These are phyloP conservation scores for Penicillium sp. DNA, from an alignment of 2,329 filamentous ascomycete genomes.

Conservation along the genomic window DNA sequence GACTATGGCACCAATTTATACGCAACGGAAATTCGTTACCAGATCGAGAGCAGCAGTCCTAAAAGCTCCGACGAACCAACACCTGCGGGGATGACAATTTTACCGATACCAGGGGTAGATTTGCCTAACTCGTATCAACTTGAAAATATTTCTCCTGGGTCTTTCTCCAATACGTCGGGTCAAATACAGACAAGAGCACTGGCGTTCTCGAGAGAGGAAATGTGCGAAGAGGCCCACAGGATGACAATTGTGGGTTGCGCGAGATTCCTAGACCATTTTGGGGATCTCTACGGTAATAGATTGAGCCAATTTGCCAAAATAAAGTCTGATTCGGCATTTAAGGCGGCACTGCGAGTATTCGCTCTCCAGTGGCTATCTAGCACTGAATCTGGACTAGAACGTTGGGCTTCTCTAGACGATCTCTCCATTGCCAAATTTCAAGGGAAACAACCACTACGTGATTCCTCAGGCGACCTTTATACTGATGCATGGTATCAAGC, in stretches of 20 bases:
- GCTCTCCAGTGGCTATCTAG: slow-evolving; percentile 25
- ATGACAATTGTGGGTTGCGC: slow-evolving; percentile 25
- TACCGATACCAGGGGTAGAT: too few relatives aligned
- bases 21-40: slow-evolving; percentile 19
- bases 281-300: slow-evolving; percentile 26
- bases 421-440: background rate
- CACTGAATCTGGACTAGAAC: background rate
- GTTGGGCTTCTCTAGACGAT: background rate
- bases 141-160: background rate
- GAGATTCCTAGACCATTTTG: slow-evolving; percentile 30
- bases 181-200: background rate
- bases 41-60: slow-evolving; percentile 11
- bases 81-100: background rate
- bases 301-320: slow-evolving; percentile 11
- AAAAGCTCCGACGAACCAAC: background rate
- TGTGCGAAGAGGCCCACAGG: background rate
- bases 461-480: slow-evolving; percentile 13
- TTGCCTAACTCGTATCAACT: background rate
- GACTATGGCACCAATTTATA: slow-evolving; percentile 27
- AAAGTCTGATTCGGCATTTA: slow-evolving; percentile 24
- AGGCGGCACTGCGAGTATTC: slow-evolving; percentile 22
- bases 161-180: background rate
- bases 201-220: background rate
- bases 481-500: slow-evolving; percentile 23
- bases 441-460: background rate